These are phyloP conservation scores for Nicotiana obtusifolia DNA, from an alignment of 257 asterid genomes.

Conservation along the genomic window DNA sequence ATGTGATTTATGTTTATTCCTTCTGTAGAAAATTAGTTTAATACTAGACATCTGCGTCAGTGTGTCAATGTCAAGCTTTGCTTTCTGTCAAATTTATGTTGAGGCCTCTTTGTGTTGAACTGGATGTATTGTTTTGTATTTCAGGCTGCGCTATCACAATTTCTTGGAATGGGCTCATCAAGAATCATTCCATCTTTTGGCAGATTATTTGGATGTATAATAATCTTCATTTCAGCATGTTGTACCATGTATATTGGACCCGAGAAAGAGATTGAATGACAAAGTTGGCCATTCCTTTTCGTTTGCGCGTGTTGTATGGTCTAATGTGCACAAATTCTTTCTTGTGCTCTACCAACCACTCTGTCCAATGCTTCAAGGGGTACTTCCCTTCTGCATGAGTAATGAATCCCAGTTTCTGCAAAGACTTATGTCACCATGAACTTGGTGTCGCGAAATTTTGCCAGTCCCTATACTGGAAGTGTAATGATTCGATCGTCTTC, in stretches of 20 bases:
- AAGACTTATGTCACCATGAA: background rate
- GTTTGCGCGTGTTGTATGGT: background rate
- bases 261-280: slow-evolving; percentile 30
- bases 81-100: background rate
- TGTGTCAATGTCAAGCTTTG: background rate
- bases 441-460: background rate
- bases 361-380: slow-evolving; percentile 3
- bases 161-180: slow-evolving; percentile 25
- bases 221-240: slow-evolving; percentile 30
- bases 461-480: background rate
- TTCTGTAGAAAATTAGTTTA: background rate
- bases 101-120: background rate
- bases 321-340: background rate
- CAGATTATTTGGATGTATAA: slow-evolving; percentile 29
- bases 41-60: background rate
- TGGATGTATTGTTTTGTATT: background rate
- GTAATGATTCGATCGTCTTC: background rate
- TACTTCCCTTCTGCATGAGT: background rate
- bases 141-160: slow-evolving; percentile 32
- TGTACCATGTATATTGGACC: slow-evolving; percentile 32
- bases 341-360: background rate
- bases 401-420: background rate
- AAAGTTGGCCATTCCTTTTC: background rate
- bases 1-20: background rate
- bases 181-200: slow-evolving; percentile 33